Evolutionary conservation across 352 stramenopile species (phyloP).

Genomic region (Pythium insidiosum): DNA sequence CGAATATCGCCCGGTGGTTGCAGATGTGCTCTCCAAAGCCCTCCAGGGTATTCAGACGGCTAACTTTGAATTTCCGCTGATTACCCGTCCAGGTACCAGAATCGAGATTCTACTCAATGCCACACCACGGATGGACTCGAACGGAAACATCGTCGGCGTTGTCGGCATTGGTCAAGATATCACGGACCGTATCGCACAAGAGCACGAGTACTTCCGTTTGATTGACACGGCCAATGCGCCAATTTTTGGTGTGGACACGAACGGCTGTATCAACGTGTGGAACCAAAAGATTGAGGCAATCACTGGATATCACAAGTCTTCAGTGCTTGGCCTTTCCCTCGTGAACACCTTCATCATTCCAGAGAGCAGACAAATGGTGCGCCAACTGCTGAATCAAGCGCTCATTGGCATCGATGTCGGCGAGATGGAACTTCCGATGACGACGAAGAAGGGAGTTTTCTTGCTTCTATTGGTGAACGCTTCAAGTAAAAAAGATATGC

Average conservation of each 20-base stretch:
- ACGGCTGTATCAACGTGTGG: conserved; percentile 76
- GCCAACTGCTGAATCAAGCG: conserved; percentile 60
- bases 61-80: conserved; percentile 84
- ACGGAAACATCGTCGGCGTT: conserved; percentile 65
- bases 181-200: conserved; percentile 48
- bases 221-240: conserved; percentile 63
- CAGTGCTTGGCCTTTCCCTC: conserved; percentile 55
- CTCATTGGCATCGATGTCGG: conserved; percentile 70
- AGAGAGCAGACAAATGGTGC: conserved; percentile 53
- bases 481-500: conserved; percentile 80
- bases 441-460: conserved; percentile 52
- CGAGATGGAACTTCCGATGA: conserved; percentile 79
- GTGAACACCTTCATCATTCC: conserved; percentile 74
- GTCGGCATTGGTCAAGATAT: conserved; percentile 78
- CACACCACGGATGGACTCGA: conserved; percentile 39
- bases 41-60: conserved; percentile 58
- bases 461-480: conserved; percentile 65
- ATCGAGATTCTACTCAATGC: conserved; percentile 65
- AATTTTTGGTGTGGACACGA: conserved; percentile 76
- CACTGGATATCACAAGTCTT: conserved; percentile 65
- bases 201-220: conserved; percentile 47
- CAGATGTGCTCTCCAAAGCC: conserved; percentile 53
- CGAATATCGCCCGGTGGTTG: conserved; percentile 47
- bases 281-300: conserved; percentile 80
- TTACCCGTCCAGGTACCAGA: conserved; percentile 35